These are phyloP conservation scores for Niebla homalea DNA, from an alignment of 495 filamentous ascomycete species.

Conservation along the genomic window DNA sequence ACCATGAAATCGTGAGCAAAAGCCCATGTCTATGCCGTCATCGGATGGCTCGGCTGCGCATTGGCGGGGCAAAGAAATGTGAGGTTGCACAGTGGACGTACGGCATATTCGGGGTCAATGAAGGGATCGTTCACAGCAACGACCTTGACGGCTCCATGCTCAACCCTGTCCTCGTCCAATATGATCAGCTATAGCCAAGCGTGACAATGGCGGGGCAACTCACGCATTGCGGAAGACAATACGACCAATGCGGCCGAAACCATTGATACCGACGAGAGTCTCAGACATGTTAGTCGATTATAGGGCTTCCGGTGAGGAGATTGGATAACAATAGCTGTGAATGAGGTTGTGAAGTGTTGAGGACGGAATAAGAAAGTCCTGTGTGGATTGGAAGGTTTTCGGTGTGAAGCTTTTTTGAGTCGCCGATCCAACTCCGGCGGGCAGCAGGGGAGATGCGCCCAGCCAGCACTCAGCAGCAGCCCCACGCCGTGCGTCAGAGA, in stretches of 20 bases:
- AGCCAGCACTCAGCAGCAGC: no score
- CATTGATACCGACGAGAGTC: constrained; percentile 76
- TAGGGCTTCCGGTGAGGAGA: no score
- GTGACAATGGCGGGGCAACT: constrained; percentile 25
- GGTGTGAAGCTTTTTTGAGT: not conserved
- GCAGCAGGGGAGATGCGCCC: no score
- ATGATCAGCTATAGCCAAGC: constrained; percentile 7
- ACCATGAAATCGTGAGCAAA: constrained; percentile 12
- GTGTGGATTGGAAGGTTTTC: not conserved
- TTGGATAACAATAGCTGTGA: no score
- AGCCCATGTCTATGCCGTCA: not conserved
- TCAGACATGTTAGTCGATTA: constrained; percentile 8
- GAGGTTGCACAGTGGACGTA: constrained; percentile 37
- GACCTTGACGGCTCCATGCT: constrained; percentile 72
- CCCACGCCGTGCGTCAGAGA: no score
- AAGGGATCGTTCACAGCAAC: constrained; percentile 99
- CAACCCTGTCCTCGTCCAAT: constrained; percentile 44
- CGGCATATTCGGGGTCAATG: constrained; percentile 96
- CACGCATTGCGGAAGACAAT: constrained; percentile 85
- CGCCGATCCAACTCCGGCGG: constrained; percentile 5
- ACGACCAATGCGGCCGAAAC: constrained; percentile 97
- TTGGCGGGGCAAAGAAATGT: not conserved
- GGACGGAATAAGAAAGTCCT: not conserved
- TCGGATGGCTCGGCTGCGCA: not conserved
- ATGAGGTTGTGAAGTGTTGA: not conserved